A percentile compares a stretch with the other conserved stretches of the same genome.
phyloP scores from a whole-genome alignment of 768 basidiomycete species.

The Tylopilus vinaceipallidus region DNA sequence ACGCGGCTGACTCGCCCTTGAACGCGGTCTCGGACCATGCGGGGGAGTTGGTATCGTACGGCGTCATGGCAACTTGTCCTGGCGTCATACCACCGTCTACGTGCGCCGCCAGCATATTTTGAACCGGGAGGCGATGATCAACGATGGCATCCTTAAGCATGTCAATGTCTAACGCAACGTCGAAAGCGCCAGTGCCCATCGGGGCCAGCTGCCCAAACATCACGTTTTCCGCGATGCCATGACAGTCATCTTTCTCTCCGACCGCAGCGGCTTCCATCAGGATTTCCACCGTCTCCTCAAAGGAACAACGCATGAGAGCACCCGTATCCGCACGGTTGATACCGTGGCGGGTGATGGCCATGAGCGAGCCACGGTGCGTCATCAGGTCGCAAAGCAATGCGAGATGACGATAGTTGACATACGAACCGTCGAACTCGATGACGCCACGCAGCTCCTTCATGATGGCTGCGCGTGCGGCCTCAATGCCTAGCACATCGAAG shows the following conservation, averaged over 20 bases:
- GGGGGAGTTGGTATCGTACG: slow-evolving; percentile 91
- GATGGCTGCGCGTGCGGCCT: slow-evolving; percentile 92
- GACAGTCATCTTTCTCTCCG: slow-evolving; percentile 97
- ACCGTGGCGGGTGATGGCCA: slow-evolving; percentile 99
- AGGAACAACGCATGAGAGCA: slow-evolving; percentile 96
- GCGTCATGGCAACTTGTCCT: slow-evolving; percentile 92
- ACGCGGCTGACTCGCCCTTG: slow-evolving; percentile 84
- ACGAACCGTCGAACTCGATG: slow-evolving; percentile 99
- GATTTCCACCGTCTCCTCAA: slow-evolving; percentile 99
- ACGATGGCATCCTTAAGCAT: slow-evolving; percentile 99
- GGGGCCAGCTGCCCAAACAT: slow-evolving; percentile 99
- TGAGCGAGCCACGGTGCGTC: slow-evolving; percentile 92
- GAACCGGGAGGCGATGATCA: slow-evolving; percentile 89
- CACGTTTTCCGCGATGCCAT: slow-evolving; percentile 98
- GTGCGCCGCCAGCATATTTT: slow-evolving; percentile 73
- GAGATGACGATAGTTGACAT: slow-evolving; percentile 97
- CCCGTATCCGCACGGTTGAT: slow-evolving; percentile 99
- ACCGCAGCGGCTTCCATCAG: slow-evolving; percentile 98
- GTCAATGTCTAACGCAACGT: slow-evolving; percentile 93
- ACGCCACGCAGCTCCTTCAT: slow-evolving; percentile 92
- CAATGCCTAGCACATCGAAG: slow-evolving; percentile 93
- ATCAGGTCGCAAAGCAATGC: slow-evolving; percentile 97
- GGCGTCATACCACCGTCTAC: slow-evolving; percentile 89
- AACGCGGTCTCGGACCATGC: slow-evolving; percentile 75
- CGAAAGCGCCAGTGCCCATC: slow-evolving; percentile 97